Conservation (phyloP, 306 rosid genomes). For the Prunus kanzakura region DNA sequence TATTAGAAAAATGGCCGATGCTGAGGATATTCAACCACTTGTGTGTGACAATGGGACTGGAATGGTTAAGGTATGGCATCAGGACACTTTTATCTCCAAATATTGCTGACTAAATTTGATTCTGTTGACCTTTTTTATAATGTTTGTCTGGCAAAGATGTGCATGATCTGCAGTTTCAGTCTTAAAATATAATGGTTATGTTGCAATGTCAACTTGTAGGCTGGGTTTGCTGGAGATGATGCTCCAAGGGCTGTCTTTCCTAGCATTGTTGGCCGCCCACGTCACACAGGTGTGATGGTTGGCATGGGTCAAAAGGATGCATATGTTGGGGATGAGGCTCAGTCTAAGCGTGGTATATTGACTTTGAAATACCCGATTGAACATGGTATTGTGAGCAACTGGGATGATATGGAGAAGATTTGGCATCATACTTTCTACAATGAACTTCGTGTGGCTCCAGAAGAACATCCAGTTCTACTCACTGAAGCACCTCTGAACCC, state of each 20-base stretch:
- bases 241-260: constrained; percentile 96
- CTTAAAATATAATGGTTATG: not conserved
- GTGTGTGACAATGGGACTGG: constrained; percentile 94
- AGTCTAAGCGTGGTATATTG: constrained; percentile 80
- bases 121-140: not conserved
- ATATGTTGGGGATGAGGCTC: constrained; percentile 92
- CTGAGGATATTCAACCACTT: constrained; percentile 91
- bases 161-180: not conserved
- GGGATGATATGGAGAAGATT: constrained; percentile 97
- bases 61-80: constrained; percentile 70
- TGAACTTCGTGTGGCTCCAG: constrained; percentile 86
- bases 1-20: constrained; percentile 64
- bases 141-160: not conserved
- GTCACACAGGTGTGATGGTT: constrained; percentile 93
- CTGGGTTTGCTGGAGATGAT: constrained; percentile 97
- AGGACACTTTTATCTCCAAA: constrained; percentile 1
- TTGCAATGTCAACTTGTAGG: constrained; percentile 39
- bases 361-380: constrained; percentile 86
- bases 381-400: constrained; percentile 88
- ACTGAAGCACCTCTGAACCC: constrained; percentile 96
- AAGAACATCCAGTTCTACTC: constrained; percentile 84
- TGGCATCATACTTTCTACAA: constrained; percentile 94
- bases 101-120: not conserved
- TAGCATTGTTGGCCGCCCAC: constrained; percentile 88
- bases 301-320: constrained; percentile 97